A percentile compares a stretch with the other conserved stretches of the same genome.
phyloP scores from a whole-genome alignment of 352 stramenopile species.

The Phytophthora macrochlamydospora region DNA sequence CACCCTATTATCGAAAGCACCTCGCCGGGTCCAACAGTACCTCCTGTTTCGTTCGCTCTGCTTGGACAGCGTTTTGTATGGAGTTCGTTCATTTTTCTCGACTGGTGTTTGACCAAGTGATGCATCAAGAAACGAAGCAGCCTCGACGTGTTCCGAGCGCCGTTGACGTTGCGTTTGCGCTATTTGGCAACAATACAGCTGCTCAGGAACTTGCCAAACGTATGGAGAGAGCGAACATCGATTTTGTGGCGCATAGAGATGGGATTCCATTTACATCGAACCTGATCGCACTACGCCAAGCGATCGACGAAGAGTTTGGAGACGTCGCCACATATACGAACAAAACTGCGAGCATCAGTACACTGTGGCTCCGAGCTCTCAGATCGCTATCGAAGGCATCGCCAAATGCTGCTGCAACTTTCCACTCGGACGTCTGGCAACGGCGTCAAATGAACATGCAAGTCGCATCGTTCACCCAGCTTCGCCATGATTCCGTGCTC shows the following conservation, averaged over 20 bases:
- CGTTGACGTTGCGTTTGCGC: constrained; percentile 26
- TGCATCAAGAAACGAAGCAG: constrained; percentile 9
- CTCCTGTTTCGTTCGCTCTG: constrained; percentile 16
- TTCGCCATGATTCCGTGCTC: constrained; percentile 29
- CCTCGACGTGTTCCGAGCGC: constrained; percentile 23
- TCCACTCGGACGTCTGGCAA: constrained; percentile 21
- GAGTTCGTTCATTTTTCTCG: constrained; percentile 29
- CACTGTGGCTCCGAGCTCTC: constrained; percentile 25
- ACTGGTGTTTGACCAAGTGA: constrained; percentile 21
- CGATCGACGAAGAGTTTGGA: constrained; percentile 23
- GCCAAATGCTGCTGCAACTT: constrained; percentile 5
- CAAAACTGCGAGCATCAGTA: constrained; percentile 13
- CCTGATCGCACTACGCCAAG: constrained; percentile 19
- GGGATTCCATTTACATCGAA: constrained; percentile 28
- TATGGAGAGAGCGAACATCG: too few species aligned
- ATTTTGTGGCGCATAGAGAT: constrained; percentile 12
- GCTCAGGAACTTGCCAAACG: constrained; percentile 1
- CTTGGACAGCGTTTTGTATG: constrained; percentile 29
- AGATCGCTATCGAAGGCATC: constrained; percentile 20
- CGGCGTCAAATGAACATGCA: constrained; percentile 28
- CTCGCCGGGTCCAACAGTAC: neutral
- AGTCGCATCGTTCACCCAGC: constrained; percentile 24
- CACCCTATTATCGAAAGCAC: constrained; percentile 12
- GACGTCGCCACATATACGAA: neutral
- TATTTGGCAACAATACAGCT: constrained; percentile 29